These are phyloP conservation scores for Saccharum officinarum DNA, from an alignment of 176 grass and related monocot species.

Conservation along the genomic window DNA sequence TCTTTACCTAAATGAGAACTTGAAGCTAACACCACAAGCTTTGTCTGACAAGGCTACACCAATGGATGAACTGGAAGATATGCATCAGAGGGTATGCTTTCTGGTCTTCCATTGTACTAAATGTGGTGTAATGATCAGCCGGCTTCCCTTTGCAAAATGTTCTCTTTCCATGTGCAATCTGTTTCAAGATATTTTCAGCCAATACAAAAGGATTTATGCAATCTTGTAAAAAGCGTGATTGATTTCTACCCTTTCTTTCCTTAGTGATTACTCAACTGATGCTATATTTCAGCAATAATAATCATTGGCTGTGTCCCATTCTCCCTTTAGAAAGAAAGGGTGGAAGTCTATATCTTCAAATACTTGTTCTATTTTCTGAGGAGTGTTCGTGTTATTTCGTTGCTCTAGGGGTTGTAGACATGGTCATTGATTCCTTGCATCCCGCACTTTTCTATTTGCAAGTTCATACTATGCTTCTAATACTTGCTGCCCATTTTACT, in stretches of 20 bases:
- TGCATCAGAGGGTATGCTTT: constrained; percentile 85
- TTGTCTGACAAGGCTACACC: constrained; percentile 93
- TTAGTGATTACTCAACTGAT: neutral
- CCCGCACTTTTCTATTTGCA: neutral
- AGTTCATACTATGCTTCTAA: neutral
- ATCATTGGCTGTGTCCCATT: neutral
- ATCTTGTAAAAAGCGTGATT: neutral
- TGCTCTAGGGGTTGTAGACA: neutral
- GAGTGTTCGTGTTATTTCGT: neutral
- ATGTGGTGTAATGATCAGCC: constrained; percentile 7
- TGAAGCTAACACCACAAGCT: constrained; percentile 81
- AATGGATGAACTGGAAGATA: constrained; percentile 90
- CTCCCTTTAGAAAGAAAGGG: neutral
- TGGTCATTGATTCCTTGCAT: neutral
- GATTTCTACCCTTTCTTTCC: constrained; percentile 4
- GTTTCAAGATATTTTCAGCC: constrained; percentile 8
- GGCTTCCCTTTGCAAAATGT: neutral
- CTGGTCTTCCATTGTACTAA: constrained; percentile 18
- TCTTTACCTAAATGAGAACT: constrained; percentile 80
- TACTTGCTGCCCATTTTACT: neutral
- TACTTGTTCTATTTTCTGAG: neutral
- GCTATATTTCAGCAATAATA: neutral
- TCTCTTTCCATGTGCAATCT: neutral
- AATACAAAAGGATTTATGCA: constrained; percentile 6
- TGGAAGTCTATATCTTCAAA: neutral